Base-by-base conservation (phyloP, 164 flowering plant species). In the Platanus orientalis region DNA sequence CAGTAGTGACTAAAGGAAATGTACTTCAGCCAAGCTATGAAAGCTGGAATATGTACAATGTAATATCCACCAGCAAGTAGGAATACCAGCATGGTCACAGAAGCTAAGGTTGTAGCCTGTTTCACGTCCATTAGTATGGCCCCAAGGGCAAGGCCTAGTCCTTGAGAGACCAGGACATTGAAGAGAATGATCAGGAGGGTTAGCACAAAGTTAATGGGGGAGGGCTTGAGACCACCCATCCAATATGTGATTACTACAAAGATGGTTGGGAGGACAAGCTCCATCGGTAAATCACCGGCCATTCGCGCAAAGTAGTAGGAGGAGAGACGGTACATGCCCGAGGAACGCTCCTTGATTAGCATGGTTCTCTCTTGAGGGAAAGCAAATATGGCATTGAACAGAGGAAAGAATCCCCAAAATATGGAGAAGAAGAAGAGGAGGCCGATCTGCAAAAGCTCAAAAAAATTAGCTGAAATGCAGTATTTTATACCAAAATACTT, bases 361-460 rank as follows among this genome's bases (percentile, higher is more conserved):
- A 90, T 90, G 11, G 86, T 78, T 10, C 83, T 59, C 60, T 93
- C 98, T 65, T 75, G 90, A n/a, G 98, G 98, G 81, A 93, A 93
- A 19, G 93, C 67, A 61, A 93, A 93, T 49, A 90, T 79, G 65
- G 97, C 92, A 57, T 82, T 83, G 83, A 81, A 88, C 21, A 93
- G 71, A 0, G 98, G 98, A 68, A 84, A 90, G 82, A 90, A 90
- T 10, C 98, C 96, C 98, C 98, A 93, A 63, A 93, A 93, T 59
- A 85, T 87, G 59, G 98, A 81, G 88, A 90, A 85, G 78, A 93
- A 90, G 79, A 90, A 90, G 19, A 92, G 81, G 5, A 90, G 81
- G 27, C 96, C 94, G 64, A 88, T 86, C 98, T 92, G 86, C 34
- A 7, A 7, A 51, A 20, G 16, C 24, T 48, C 21, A 52, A 24